Evolutionary conservation across 805 yeast species (phyloP), one percentile per base, ranked within the genome.

Genomic region (Ogataea nitratoaversa): DNA sequence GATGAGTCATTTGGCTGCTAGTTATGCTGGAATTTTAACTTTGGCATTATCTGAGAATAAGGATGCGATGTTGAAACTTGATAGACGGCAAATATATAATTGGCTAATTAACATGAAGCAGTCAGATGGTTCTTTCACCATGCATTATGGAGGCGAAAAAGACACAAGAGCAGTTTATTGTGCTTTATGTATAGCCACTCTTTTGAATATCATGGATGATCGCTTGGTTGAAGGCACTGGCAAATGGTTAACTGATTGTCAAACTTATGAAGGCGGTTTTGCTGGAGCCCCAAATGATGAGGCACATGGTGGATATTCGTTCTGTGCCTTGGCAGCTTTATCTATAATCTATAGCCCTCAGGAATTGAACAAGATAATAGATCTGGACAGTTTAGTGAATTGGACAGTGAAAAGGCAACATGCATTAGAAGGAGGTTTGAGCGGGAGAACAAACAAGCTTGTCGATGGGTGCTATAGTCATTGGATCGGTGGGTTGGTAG

Each of bases 221-320:
- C 84, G 82, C 45, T 63, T 93, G 8, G 47, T 63, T 0, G 65
- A 63, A 13, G 76, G 75, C 5, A 71, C 79, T 0, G 66, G 68
- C 2, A 74, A 72, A 12, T 91, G 89, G 81, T 49, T 93, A 12
- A 51, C 63, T 0, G 48, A 57, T 11, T 88, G 96, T 52, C 99
- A 93, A 61, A 85, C 91, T 0, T 90, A 74, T 57, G 99, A 95
- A 64, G 99, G 99, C 19, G 99, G 99, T 0, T 85, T 91, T 63
- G 88, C 90, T 1, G 96, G 95, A 1, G 69, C 71, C 17, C 93
- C 95, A 0, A 70, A 73, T 5, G 83, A 78, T 44, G 99, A 93
- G 61, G 97, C 98, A 0, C 99, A 93, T 58, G 99, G 97, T 2
- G 99, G 99, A 1, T 95, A 93, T 59, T 79, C 98, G 0, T 93